Percentiles rank a stretch among this genome's conserved stretches.
phyloP scores from a whole-genome alignment of 192 early-diverging fungal genomes.

The Backusella australiensis region DNA sequence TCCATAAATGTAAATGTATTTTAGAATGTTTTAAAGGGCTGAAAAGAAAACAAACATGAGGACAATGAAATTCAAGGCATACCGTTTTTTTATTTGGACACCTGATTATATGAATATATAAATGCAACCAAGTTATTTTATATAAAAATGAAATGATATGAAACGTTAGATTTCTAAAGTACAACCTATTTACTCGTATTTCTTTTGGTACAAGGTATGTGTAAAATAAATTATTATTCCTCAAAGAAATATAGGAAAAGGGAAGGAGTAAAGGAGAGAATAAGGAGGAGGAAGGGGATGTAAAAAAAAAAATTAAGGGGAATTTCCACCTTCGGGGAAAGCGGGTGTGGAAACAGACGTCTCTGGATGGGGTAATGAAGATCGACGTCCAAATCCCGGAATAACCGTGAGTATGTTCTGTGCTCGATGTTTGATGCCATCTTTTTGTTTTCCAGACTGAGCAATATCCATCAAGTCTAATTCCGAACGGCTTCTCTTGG shows the following conservation, averaged over 20 bases:
- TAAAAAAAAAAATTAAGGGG: slow-evolving; percentile 7
- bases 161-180: background rate
- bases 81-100: slow-evolving; percentile 4
- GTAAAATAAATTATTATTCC: slow-evolving; percentile 1
- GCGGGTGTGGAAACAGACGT: background rate
- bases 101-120: background rate
- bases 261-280: background rate
- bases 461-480: slow-evolving; percentile 16
- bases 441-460: background rate
- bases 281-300: background rate
- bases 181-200: background rate
- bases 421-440: slow-evolving; percentile 22
- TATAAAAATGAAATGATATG: background rate
- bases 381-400: slow-evolving; percentile 18
- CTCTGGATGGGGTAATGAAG: background rate
- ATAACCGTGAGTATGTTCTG: slow-evolving; percentile 26
- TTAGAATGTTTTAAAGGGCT: background rate
- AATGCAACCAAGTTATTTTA: background rate
- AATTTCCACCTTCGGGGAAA: background rate
- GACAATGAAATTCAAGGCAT: slow-evolving; percentile 2
- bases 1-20: background rate
- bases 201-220: background rate
- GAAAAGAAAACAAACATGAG: background rate
- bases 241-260: background rate
- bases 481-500: slow-evolving; percentile 25